These are phyloP conservation scores for Beauveria sp. DNA, from an alignment of 2,329 filamentous ascomycete species.

Conservation along the genomic window DNA sequence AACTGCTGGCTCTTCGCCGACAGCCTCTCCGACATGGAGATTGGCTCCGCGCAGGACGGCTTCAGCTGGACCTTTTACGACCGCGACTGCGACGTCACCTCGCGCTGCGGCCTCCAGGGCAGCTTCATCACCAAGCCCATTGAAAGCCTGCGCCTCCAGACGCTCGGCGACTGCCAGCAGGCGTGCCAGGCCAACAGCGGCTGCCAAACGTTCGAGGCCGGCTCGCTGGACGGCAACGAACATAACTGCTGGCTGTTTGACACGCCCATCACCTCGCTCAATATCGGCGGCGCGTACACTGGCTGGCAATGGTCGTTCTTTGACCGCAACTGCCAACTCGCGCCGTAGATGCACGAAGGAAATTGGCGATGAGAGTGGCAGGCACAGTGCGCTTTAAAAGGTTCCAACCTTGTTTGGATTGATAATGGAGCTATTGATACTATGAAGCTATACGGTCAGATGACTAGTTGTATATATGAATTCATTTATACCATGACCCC, in stretches of 20 bases:
- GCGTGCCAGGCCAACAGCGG: neutral
- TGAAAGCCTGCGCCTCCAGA: neutral
- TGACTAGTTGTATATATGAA: neutral
- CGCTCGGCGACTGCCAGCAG: slow-evolving; percentile 2
- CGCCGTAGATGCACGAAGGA: neutral
- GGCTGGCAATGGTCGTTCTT: slow-evolving; percentile 5
- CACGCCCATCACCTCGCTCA: neutral
- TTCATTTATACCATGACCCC: neutral
- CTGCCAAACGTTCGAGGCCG: slow-evolving; percentile 9
- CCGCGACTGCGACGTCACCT: slow-evolving; percentile 2
- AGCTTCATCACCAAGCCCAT: slow-evolving; percentile 9
- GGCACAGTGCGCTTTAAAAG: neutral
- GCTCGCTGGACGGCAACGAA: neutral
- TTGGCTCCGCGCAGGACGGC: slow-evolving; percentile 3
- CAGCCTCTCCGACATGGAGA: slow-evolving; percentile 1
- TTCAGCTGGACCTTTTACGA: slow-evolving; percentile 11
- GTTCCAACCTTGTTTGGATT: neutral
- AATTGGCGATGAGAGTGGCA: neutral
- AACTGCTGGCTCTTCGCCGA: slow-evolving; percentile 9
- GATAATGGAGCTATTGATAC: neutral
- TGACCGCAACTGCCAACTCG: slow-evolving; percentile 2
- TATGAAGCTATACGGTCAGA: neutral
- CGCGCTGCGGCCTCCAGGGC: slow-evolving; percentile 7
- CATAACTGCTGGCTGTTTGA: slow-evolving; percentile 12
- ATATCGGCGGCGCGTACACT: neutral